Conservation (phyloP, 2,329 filamentous ascomycete species). For the Cytospora chrysosperma region DNA sequence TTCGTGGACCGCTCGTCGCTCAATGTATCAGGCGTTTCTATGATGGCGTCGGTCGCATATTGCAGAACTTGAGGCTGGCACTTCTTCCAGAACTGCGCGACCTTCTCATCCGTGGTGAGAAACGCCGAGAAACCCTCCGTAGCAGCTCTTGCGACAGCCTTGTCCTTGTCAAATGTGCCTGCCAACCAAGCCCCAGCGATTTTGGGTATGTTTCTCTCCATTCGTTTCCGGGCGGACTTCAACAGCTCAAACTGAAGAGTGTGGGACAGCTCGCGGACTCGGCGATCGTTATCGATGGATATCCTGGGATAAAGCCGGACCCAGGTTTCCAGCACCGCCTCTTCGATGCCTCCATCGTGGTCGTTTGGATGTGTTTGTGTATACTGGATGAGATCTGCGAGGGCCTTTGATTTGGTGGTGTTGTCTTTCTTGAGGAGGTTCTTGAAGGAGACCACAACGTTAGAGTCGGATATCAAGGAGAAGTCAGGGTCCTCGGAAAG, state of each 20-base stretch:
- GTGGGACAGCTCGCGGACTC: constrained; percentile 86
- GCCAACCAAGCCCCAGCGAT: constrained; percentile 89
- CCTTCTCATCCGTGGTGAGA: constrained; percentile 78
- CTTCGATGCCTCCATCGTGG: constrained; percentile 65
- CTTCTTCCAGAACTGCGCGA: constrained; percentile 71
- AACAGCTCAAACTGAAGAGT: constrained; percentile 64
- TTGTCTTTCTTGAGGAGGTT: constrained; percentile 90
- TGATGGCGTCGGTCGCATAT: constrained; percentile 76
- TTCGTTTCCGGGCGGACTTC: constrained; percentile 71
- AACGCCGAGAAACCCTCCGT: constrained; percentile 73
- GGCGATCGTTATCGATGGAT: constrained; percentile 84
- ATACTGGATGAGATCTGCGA: constrained; percentile 77
- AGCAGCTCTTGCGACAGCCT: constrained; percentile 72
- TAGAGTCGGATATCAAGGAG: constrained; percentile 71
- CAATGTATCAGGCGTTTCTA: constrained; percentile 76
- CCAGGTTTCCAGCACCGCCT: constrained; percentile 85
- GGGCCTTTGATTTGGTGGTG: constrained; percentile 84
- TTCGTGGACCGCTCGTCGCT: constrained; percentile 88
- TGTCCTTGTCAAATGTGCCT: constrained; percentile 83
- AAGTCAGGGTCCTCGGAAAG: constrained; percentile 83
- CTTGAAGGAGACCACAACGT: constrained; percentile 87
- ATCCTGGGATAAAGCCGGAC: constrained; percentile 82
- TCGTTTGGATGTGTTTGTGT: constrained; percentile 35
- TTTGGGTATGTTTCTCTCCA: constrained; percentile 74
- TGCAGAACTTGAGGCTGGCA: constrained; percentile 80